Conservation (phyloP, 2,329 filamentous ascomycete species). For the Helotiales sp. region DNA sequence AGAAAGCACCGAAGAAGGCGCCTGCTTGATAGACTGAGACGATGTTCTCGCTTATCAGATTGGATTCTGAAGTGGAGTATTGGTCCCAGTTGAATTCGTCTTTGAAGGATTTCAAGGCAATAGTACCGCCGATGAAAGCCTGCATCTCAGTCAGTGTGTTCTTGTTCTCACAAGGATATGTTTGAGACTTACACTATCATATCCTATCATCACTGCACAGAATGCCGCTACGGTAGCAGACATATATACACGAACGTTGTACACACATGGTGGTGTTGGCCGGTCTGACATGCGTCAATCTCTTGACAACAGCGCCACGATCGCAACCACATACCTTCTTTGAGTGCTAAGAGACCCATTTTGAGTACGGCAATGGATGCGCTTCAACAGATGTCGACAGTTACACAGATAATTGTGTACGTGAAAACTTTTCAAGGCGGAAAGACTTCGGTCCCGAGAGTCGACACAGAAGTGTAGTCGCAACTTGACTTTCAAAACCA, state of each 20-base stretch:
- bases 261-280: conserved; percentile 26
- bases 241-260: conserved; percentile 26
- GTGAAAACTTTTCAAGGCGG: neutral
- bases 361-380: neutral
- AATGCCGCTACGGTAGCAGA: conserved; percentile 57
- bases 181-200: conserved; percentile 49
- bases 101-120: conserved; percentile 68
- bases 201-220: conserved; percentile 55
- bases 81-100: conserved; percentile 64
- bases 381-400: neutral
- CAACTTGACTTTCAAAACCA: neutral
- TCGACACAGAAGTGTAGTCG: neutral
- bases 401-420: neutral
- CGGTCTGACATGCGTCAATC: conserved; percentile 35
- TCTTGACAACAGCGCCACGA: neutral
- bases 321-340: conserved; percentile 50
- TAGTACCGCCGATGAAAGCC: conserved; percentile 77
- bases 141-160: neutral
- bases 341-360: neutral
- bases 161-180: neutral
- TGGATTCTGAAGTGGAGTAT: conserved; percentile 46
- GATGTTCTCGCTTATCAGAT: conserved; percentile 70
- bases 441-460: neutral
- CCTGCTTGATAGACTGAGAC: conserved; percentile 81
- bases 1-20: conserved; percentile 75